Evolutionary conservation across 2,329 filamentous ascomycete genomes (phyloP).

Genomic region (Harringtonia aguacate): DNA sequence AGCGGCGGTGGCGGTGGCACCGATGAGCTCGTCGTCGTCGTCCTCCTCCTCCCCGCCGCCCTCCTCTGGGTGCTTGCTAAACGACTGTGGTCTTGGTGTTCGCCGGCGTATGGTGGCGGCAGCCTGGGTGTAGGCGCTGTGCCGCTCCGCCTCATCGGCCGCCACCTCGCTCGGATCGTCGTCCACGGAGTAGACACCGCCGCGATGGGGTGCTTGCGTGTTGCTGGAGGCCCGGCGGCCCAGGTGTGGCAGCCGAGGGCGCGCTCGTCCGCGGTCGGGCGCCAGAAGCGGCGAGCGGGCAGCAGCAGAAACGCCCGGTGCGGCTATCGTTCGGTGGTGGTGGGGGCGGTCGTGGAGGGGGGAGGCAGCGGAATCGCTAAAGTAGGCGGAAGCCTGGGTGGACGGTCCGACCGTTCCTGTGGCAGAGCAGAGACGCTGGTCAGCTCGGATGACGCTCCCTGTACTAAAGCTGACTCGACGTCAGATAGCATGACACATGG

Average conservation of each 20-base stretch:
- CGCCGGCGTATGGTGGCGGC: neutral
- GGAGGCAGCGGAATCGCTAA: slow-evolving; percentile 8
- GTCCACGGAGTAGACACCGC: slow-evolving; percentile 83
- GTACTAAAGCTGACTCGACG: too few species aligned
- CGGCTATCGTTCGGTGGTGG: slow-evolving; percentile 22
- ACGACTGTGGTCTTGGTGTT: neutral
- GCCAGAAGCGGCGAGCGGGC: slow-evolving; percentile 34
- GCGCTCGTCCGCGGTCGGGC: slow-evolving; percentile 37
- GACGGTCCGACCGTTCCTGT: neutral
- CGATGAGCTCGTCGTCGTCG: slow-evolving; percentile 21
- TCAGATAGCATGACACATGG: slow-evolving; percentile 8
- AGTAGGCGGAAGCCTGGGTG: slow-evolving; percentile 1
- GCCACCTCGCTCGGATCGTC: slow-evolving; percentile 77
- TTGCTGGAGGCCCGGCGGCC: slow-evolving; percentile 66
- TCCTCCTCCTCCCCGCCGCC: slow-evolving; percentile 25
- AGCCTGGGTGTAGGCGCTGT: slow-evolving; percentile 19
- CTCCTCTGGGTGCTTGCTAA: slow-evolving; percentile 23
- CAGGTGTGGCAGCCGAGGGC: slow-evolving; percentile 62
- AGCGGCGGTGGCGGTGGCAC: too few species aligned
- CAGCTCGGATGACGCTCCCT: too few species aligned
- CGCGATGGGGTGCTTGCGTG: slow-evolving; percentile 60
- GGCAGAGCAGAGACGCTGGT: too few species aligned
- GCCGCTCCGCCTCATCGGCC: slow-evolving; percentile 46
- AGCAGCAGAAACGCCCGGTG: slow-evolving; percentile 13
- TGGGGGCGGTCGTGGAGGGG: slow-evolving; percentile 26